Evolutionary conservation across 2,329 filamentous ascomycete genomes (phyloP).

Genomic region (Diaporthe amygdali): DNA sequence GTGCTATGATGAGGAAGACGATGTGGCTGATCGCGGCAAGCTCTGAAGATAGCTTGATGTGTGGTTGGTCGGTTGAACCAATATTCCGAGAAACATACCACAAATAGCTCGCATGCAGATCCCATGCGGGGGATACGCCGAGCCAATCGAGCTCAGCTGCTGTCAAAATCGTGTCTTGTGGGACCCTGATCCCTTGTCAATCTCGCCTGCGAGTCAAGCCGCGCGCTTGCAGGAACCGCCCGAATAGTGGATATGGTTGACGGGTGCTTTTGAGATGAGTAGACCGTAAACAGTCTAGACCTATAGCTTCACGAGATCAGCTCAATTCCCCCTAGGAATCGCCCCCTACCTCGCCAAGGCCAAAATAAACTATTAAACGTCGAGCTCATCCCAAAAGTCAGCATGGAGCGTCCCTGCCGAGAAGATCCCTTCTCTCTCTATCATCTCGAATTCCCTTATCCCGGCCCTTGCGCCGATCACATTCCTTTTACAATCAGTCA

Average conservation of each 20-base stretch:
- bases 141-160: slow-evolving; percentile 1
- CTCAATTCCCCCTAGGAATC: neutral
- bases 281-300: neutral
- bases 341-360: neutral
- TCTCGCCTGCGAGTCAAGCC: slow-evolving; percentile 13
- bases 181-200: slow-evolving; percentile 3
- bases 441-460: neutral
- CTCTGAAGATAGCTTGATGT: neutral
- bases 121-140: neutral
- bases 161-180: neutral
- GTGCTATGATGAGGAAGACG: neutral
- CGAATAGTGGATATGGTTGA: neutral
- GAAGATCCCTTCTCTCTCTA: neutral
- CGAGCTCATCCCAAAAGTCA: neutral
- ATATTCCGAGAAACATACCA: slow-evolving; percentile 3
- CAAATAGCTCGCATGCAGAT: neutral
- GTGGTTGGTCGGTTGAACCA: slow-evolving; percentile 6
- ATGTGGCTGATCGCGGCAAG: neutral
- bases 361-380: slow-evolving; percentile 2
- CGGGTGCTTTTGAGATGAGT: neutral
- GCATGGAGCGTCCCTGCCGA: neutral
- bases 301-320: slow-evolving; percentile 1
- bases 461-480: slow-evolving; percentile 1
- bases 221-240: slow-evolving; percentile 2
- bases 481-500: neutral